Conservation (phyloP, 169 alveolate genomes). For the Plasmodium inui region DNA sequence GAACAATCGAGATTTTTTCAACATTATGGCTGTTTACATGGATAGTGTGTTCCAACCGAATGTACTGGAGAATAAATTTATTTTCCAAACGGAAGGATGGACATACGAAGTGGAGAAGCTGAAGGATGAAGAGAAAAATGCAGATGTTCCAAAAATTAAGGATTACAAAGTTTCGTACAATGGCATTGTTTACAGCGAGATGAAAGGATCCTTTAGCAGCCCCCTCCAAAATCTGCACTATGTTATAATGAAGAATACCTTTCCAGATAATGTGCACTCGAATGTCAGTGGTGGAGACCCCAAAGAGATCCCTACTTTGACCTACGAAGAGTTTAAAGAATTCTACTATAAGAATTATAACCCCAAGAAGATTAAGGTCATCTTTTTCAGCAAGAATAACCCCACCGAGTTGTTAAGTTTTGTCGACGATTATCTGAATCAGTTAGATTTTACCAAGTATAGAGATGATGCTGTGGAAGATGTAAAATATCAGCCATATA, state of each 20-base stretch:
- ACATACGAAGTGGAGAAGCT: constrained; percentile 81
- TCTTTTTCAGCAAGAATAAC: constrained; percentile 84
- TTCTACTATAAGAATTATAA: constrained; percentile 86
- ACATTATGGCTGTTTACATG: constrained; percentile 86
- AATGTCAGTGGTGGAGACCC: constrained; percentile 92
- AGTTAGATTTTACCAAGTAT: constrained; percentile 55
- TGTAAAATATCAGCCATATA: constrained; percentile 61
- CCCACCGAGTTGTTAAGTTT: constrained; percentile 78
- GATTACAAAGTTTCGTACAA: constrained; percentile 80
- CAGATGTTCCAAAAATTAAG: constrained; percentile 68
- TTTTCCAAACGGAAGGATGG: constrained; percentile 92
- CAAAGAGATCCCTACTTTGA: constrained; percentile 83
- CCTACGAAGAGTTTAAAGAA: constrained; percentile 83
- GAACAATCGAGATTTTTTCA: constrained; percentile 84
- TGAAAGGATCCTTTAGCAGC: constrained; percentile 79
- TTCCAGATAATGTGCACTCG: constrained; percentile 83
- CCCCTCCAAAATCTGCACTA: constrained; percentile 58
- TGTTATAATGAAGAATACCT: constrained; percentile 42
- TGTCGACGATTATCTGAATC: constrained; percentile 77
- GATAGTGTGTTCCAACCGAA: constrained; percentile 88
- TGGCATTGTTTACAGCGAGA: constrained; percentile 86
- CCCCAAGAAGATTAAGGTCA: constrained; percentile 86
- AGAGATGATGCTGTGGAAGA: constrained; percentile 62
- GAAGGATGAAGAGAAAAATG: constrained; percentile 50
- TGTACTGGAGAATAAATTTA: constrained; percentile 78